Conservation (phyloP, 768 basidiomycete species). For the Melanogaster broomeanus region DNA sequence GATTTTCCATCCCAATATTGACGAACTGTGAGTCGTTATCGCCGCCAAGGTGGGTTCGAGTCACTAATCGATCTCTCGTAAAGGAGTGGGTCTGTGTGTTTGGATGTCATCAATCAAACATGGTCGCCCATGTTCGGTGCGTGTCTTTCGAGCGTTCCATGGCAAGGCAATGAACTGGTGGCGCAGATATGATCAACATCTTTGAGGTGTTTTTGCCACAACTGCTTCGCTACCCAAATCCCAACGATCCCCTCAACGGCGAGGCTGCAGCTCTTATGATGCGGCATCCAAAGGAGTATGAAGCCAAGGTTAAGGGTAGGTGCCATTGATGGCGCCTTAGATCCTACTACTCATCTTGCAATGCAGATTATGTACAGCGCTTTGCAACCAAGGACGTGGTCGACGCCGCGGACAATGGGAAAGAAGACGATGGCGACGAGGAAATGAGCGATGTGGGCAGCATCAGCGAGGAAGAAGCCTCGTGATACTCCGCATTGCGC, state of each 20-base stretch:
- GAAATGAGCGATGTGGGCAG: constrained; percentile 89
- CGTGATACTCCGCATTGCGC: constrained; percentile 23
- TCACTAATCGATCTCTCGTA: constrained; percentile 9
- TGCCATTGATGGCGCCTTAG: not conserved
- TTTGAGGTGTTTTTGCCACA: constrained; percentile 99
- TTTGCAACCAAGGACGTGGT: constrained; percentile 91
- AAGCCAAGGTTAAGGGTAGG: constrained; percentile 88
- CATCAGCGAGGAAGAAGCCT: constrained; percentile 66
- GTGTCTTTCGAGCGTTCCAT: constrained; percentile 28
- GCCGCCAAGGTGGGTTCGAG: not conserved
- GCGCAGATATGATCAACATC: constrained; percentile 96
- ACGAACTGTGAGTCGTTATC: constrained; percentile 79
- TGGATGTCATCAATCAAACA: constrained; percentile 98
- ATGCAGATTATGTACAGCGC: constrained; percentile 91
- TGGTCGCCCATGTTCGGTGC: constrained; percentile 99
- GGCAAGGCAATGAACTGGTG: constrained; percentile 1
- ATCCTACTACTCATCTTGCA: constrained; percentile 2
- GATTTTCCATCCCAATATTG: constrained; percentile 99
- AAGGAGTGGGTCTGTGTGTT: constrained; percentile 96
- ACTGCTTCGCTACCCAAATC: constrained; percentile 95
- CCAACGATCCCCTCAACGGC: constrained; percentile 96
- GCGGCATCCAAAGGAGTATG: constrained; percentile 97
- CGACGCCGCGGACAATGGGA: constrained; percentile 65
- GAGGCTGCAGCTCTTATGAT: constrained; percentile 97
- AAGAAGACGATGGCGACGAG: constrained; percentile 73